Base-by-base conservation (phyloP, 2,329 filamentous ascomycete species). In the Phialophora verrucosa region DNA sequence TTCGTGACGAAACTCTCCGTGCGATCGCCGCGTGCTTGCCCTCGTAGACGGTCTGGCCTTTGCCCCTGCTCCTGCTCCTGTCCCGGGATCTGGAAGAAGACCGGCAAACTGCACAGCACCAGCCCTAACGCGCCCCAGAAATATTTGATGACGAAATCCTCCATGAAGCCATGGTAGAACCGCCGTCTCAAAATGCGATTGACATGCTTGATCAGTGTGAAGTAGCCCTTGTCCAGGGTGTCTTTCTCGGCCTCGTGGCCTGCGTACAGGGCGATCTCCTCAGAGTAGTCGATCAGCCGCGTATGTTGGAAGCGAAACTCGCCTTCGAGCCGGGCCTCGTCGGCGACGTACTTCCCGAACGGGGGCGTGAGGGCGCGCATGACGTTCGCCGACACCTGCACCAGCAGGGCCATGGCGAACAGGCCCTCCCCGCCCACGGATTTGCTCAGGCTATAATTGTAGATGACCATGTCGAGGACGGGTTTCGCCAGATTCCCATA, bases 121-220 rank as follows among this genome's bases (percentile, higher is more conserved):
- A 99, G 84, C 1, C 95, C 95, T 51, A 99, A 79, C 1, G 95
- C 94, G 49, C 95, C 95, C 95, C 95, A 99, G 80, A 98, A 95
- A 77, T 99, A 99, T 79, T 99, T 99, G 79, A 99, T 97, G 65
- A 98, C 92, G 78, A 97, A 99, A 78, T 99, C 95, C 77, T 99
- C 95, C 94, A 98, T 97, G 74, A 99, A 90, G n/a, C 93, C 94
- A 77, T 99, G 94, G 78, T 98, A 98, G 77, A 99, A 91, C 57
- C 95, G 88, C 69, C 92, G 85, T 47, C 93, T 87, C 68, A 99
- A 81, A 71, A 98, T 97, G 75, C 96, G 90, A 78, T 99, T 99
- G 76, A 99, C 94, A 79, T 99, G 95, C 80, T 97, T 98, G 82
- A 99, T 99, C 44, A 99, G 84, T 1, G 95, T 99, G 76, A 99